These are phyloP conservation scores for Meyerozyma elateridarum DNA, from an alignment of 1,139 yeast genomes.

Conservation along the genomic window DNA sequence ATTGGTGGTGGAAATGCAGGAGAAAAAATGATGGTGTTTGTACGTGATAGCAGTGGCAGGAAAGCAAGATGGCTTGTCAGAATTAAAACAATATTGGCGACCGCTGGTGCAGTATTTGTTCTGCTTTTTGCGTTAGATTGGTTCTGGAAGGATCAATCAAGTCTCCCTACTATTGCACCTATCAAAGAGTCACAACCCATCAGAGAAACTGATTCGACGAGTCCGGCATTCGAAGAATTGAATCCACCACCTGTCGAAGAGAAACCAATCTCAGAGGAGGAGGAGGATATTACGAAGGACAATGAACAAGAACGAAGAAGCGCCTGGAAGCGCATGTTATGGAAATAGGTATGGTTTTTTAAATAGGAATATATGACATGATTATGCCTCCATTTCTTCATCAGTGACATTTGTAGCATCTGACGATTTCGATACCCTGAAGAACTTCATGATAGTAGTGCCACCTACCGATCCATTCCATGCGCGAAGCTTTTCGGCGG, in stretches of 20 bases:
- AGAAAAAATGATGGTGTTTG: constrained; percentile 31
- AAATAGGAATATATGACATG: not conserved
- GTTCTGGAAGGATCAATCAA: too few relatives aligned
- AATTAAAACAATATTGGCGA: constrained; percentile 27
- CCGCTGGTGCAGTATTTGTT: constrained; percentile 30
- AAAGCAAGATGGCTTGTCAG: constrained; percentile 11
- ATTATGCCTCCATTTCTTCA: constrained; percentile 5
- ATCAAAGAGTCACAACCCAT: too few relatives aligned
- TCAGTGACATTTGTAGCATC: too few relatives aligned
- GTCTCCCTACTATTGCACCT: too few relatives aligned
- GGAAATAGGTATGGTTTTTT: not conserved
- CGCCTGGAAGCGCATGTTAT: not conserved
- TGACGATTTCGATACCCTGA: constrained; percentile 28
- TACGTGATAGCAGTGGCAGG: constrained; percentile 16
- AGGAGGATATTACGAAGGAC: too few relatives aligned
- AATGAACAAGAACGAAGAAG: too few relatives aligned
- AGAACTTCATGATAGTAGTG: constrained; percentile 54
- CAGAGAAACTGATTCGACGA: too few relatives aligned
- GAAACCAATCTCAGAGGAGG: too few relatives aligned
- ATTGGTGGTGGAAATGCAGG: constrained; percentile 35
- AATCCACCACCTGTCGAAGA: too few relatives aligned
- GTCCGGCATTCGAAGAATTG: too few relatives aligned
- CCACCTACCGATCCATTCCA: constrained; percentile 90
- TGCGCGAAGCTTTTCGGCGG: constrained; percentile 52
- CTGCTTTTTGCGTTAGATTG: constrained; percentile 27